Evolutionary conservation across 495 filamentous ascomycete genomes (phyloP), one percentile per base, ranked within the genome.

Genomic region (Daldinia loculata): DNA sequence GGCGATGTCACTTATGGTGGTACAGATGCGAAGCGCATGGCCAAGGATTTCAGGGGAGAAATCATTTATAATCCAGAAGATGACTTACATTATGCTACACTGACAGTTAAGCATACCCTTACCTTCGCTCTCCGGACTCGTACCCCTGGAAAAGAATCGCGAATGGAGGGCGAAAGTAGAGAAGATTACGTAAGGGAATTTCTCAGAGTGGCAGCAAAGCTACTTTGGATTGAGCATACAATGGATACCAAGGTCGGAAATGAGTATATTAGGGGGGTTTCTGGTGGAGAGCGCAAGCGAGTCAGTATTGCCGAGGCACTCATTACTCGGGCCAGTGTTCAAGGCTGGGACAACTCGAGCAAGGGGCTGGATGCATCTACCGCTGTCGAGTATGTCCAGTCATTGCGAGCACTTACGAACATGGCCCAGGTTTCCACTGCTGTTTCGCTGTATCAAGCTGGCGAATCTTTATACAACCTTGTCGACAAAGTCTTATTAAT

Each of bases 161-260:
- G 90, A 3, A 81, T 84, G 29, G 84, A 86, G 63, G 89, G 89
- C 0, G 87, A 90, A 69, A 83, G 78, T 52, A 81, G 84, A 30
- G 82, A 80, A 26, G 85, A 89, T 22, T 93, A 92, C 63, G 87
- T 90, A 19, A 77, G 84, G 27, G 88, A 89, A 14, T 91, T 93
- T 66, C 81, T 92, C 6, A 77, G 88, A n/a, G 89, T 91, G 0
- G 86, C 93, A 38, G 83, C 89, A 8, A 89, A 92, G 66, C 80
- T 93, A 29, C 94, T 96, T 67, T 91, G 91, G 86, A 92, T 85
- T 22, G 77, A 77, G 6, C 93, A 97, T 75, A 95, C 94, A 0
- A 87, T 87, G 71, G 86, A 95, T 71, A 97, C 94, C 0, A 83
- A 89, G 22, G 93, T 98, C 14, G 94, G 94, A 22, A 92, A 97